Conservation (phyloP, 352 stramenopile species). For the Thraustochytrium striatum region DNA sequence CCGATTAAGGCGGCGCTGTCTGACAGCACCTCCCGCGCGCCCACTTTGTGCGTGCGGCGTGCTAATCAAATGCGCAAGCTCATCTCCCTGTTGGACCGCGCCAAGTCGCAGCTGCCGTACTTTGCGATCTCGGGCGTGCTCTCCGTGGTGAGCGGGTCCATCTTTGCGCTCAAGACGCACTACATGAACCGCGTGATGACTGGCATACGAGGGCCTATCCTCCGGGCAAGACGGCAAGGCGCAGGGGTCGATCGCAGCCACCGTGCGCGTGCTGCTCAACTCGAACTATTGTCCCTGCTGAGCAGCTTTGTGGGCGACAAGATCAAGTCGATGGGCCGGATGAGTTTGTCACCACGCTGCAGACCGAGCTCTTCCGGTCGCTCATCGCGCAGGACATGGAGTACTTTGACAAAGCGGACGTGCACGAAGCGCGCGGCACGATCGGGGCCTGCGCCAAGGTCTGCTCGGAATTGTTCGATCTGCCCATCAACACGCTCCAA, state of each 20-base stretch:
- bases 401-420: conserved; percentile 44
- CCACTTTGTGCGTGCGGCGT: conserved; percentile 1
- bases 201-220: conserved; percentile 10
- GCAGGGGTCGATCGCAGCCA: background rate
- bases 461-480: conserved; percentile 17
- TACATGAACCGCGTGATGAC: conserved; percentile 41
- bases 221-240: background rate
- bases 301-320: conserved; percentile 42
- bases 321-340: conserved; percentile 30
- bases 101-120: conserved; percentile 38
- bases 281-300: conserved; percentile 29
- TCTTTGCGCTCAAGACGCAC: conserved; percentile 25
- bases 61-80: conserved; percentile 29
- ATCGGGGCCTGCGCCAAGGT: conserved; percentile 1
- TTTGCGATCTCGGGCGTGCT: conserved; percentile 9
- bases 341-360: conserved; percentile 37
- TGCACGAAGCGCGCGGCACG: conserved; percentile 17
- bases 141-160: conserved; percentile 14
- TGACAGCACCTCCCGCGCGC: background rate
- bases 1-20: background rate
- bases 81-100: conserved; percentile 18
- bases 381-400: conserved; percentile 47
- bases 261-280: conserved; percentile 27
- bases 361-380: conserved; percentile 37
- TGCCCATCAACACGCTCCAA: conserved; percentile 41